phyloP scores from a whole-genome alignment of 2,329 filamentous ascomycete species.

The Herpomyces periplanetae region DNA sequence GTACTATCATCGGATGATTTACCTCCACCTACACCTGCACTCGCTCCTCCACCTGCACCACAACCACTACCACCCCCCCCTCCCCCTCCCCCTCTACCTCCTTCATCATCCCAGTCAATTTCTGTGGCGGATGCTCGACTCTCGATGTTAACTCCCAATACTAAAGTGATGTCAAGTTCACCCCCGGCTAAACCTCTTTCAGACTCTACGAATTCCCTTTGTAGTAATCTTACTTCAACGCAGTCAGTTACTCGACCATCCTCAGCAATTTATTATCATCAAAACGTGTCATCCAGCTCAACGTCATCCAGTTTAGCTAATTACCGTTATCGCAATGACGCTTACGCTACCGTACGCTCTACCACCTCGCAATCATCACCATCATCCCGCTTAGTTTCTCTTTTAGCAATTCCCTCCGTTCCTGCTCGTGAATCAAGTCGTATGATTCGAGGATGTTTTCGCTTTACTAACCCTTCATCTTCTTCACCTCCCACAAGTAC shows the following conservation, averaged over 20 bases:
- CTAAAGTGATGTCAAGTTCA: constrained; percentile 34
- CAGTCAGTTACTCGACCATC: too few relatives aligned
- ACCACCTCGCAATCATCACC: constrained; percentile 3
- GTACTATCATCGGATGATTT: constrained; percentile 46
- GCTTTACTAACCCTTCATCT: too few relatives aligned
- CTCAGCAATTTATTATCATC: constrained; percentile 12
- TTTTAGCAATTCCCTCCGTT: constrained; percentile 10
- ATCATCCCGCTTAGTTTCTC: constrained; percentile 5
- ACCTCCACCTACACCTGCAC: too few relatives aligned
- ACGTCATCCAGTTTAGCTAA: constrained; percentile 8
- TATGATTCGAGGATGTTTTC: too few relatives aligned
- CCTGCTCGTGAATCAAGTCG: constrained; percentile 9
- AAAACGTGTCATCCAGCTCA: constrained; percentile 11
- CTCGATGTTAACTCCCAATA: constrained; percentile 46
- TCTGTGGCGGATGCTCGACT: constrained; percentile 34
- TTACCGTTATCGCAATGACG: constrained; percentile 12
- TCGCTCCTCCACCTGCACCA: constrained; percentile 17
- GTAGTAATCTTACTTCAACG: constrained; percentile 25
- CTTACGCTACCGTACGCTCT: constrained; percentile 6
- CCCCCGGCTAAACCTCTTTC: constrained; percentile 26
- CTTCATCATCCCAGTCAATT: constrained; percentile 18
- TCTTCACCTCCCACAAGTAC: too few relatives aligned
- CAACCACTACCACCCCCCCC: neutral
- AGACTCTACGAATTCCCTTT: constrained; percentile 26
- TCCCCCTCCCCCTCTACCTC: constrained; percentile 14